These are phyloP conservation scores for Ascoidea asiatica DNA, from an alignment of 805 yeast species.

Conservation along the genomic window DNA sequence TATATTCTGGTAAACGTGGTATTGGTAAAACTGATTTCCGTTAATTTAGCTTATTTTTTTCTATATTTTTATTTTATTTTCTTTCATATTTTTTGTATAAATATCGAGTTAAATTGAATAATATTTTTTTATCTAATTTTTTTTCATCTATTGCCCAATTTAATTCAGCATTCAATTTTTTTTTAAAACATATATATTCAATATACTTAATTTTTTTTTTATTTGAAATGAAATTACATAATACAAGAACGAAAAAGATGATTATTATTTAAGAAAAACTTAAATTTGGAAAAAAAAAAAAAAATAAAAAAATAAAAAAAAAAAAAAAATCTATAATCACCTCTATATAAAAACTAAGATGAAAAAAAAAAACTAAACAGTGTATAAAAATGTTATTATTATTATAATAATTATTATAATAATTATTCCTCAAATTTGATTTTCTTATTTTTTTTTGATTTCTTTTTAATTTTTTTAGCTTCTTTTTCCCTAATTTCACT, in stretches of 20 bases:
- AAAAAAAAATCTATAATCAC: background rate
- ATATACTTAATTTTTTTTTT: no score
- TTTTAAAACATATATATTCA: no score
- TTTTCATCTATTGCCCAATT: constrained; percentile 23
- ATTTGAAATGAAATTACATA: no score
- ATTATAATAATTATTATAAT: no score
- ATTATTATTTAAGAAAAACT: no score
- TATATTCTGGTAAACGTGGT: constrained; percentile 95
- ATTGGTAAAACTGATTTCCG: constrained; percentile 87
- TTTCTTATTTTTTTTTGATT: constrained; percentile 1
- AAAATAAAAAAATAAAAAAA: no score
- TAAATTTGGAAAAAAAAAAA: no score
- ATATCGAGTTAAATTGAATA: no score
- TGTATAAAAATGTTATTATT: no score
- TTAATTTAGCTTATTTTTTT: constrained; percentile 20
- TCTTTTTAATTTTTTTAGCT: constrained; percentile 13
- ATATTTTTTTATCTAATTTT: constrained; percentile 33
- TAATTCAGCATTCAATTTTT: background rate
- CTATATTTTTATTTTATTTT: constrained; percentile 12
- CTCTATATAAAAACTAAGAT: no score
- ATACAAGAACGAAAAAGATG: background rate
- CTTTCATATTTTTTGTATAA: constrained; percentile 18
- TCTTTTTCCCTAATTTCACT: constrained; percentile 18
- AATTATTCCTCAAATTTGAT: background rate
- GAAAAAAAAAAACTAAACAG: no score